Conservation (phyloP, 176 grass and related monocot species). For the Paspalum notatum region DNA sequence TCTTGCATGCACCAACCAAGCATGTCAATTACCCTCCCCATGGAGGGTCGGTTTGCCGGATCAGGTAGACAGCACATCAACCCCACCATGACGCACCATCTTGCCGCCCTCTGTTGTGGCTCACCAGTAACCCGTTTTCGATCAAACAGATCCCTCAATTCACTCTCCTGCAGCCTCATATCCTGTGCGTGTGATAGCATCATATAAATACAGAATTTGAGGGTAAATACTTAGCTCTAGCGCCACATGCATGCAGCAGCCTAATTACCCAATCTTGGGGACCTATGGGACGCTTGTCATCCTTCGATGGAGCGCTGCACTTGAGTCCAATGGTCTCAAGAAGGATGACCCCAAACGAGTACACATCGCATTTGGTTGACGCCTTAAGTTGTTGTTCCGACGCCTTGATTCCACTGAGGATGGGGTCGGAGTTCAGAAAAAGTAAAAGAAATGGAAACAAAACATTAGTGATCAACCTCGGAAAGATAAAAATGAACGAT, state of each 20-base stretch:
- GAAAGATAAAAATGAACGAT: neutral
- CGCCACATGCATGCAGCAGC: too few species aligned
- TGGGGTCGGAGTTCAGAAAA: neutral
- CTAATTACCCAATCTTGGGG: neutral
- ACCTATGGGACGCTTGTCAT: neutral
- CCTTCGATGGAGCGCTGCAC: neutral
- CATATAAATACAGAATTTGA: too few species aligned
- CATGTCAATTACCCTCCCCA: neutral
- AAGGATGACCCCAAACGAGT: neutral
- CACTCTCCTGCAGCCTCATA: neutral
- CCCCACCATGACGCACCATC: neutral
- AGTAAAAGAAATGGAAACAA: neutral
- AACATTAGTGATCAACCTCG: neutral
- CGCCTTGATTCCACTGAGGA: neutral
- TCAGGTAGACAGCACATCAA: neutral
- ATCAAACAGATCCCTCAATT: neutral
- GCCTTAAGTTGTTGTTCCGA: too few species aligned
- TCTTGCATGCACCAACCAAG: conserved; percentile 20
- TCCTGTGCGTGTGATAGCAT: neutral
- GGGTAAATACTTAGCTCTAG: too few species aligned
- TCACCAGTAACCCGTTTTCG: neutral
- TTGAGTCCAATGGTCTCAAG: neutral
- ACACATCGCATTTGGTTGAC: conserved; percentile 9
- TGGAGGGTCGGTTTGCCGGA: neutral
- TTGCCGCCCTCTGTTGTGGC: neutral